Evolutionary conservation across 305 asterid species (phyloP).

Genomic region (Fraxinus xanthoxyloides): DNA sequence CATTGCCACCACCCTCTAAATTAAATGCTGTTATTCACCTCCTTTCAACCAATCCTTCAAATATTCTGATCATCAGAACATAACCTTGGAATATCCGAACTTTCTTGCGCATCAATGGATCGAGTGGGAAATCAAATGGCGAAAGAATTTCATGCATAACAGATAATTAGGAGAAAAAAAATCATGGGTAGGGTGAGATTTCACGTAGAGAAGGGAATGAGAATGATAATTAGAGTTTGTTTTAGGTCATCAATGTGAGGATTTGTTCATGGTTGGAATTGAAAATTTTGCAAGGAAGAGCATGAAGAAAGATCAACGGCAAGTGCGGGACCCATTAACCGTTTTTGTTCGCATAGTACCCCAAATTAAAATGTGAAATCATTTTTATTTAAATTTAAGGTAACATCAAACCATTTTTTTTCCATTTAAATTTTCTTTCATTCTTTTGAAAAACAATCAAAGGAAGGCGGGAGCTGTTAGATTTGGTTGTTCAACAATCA

Average conservation of each 20-base stretch:
- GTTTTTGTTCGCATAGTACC: neutral
- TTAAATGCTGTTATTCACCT: neutral
- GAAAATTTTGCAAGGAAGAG: neutral
- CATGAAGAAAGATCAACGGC: neutral
- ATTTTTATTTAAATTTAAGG: neutral
- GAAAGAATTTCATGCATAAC: neutral
- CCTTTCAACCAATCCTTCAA: conserved; percentile 2
- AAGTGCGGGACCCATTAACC: neutral
- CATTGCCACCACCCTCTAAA: conserved; percentile 11
- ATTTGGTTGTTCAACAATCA: no score
- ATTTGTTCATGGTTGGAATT: neutral
- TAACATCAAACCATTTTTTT: neutral
- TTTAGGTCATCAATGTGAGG: neutral
- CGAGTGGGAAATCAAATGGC: conserved; percentile 11
- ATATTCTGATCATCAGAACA: neutral
- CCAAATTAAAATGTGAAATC: neutral
- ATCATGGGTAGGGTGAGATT: neutral
- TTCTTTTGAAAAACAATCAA: no score
- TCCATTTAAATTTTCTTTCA: neutral
- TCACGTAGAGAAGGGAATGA: neutral
- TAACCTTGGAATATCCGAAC: neutral
- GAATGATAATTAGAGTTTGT: neutral
- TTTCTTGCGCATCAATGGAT: conserved; percentile 4
- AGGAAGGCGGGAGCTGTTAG: no score
- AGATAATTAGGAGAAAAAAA: neutral